Evolutionary conservation across 176 grass and related monocot species (phyloP).

Genomic region (Raddia guianensis): DNA sequence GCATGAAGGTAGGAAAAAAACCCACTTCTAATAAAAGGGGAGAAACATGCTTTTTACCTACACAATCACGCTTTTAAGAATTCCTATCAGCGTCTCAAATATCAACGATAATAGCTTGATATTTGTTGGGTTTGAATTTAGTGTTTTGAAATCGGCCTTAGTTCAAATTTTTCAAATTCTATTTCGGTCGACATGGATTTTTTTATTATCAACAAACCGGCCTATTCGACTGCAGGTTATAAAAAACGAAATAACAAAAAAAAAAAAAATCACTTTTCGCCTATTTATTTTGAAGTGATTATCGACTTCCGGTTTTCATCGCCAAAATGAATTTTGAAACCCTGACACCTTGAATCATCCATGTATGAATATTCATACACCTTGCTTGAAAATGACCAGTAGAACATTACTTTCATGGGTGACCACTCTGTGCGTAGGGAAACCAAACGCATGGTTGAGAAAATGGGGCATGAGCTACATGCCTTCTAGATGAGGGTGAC

Average conservation of each 20-base stretch:
- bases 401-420: not conserved
- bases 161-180: no score
- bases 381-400: not conserved
- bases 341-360: not conserved
- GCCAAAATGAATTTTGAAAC: no score
- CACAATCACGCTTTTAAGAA: not conserved
- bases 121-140: no score
- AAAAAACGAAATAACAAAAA: no score
- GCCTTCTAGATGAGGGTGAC: conserved; percentile 18
- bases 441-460: not conserved
- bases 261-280: no score
- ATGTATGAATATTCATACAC: not conserved
- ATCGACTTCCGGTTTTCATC: no score
- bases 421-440: not conserved
- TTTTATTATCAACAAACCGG: no score
- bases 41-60: not conserved
- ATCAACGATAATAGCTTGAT: no score
- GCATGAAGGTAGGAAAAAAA: not conserved
- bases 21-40: not conserved
- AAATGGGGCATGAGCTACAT: conserved; percentile 24
- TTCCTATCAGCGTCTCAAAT: not conserved
- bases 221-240: no score
- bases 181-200: no score
- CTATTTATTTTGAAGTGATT: no score
- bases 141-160: no score